These are phyloP conservation scores for Silene conica DNA, from an alignment of 148 eudicot species.

Conservation along the genomic window DNA sequence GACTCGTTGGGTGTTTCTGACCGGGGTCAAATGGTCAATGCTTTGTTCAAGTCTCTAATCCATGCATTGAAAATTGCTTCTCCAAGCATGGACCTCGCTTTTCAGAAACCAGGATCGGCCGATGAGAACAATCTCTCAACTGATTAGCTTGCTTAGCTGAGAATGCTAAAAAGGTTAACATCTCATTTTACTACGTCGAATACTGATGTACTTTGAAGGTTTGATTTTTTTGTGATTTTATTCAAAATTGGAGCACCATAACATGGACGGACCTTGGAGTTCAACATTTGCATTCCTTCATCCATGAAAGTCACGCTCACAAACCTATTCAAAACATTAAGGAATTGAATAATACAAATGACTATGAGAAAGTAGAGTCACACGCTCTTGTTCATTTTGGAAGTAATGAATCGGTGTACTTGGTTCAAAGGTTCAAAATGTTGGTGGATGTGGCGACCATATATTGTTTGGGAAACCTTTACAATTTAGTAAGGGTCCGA, in stretches of 20 bases:
- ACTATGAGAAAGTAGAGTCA: constrained; percentile 60
- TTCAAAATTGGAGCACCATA: constrained; percentile 60
- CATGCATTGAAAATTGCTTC: constrained; percentile 64
- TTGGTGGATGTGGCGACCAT: constrained; percentile 43
- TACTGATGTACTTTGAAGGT: constrained; percentile 47
- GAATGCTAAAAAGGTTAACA: no score
- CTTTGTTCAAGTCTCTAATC: constrained; percentile 68
- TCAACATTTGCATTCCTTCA: constrained; percentile 71
- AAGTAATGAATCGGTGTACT: constrained; percentile 37
- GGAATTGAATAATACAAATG: constrained; percentile 25
- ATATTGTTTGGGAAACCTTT: constrained; percentile 29
- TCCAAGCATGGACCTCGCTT: constrained; percentile 62
- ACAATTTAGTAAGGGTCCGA: constrained; percentile 57
- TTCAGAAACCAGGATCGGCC: constrained; percentile 29
- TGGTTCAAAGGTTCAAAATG: constrained; percentile 36
- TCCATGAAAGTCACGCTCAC: constrained; percentile 90
- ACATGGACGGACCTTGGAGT: constrained; percentile 43
- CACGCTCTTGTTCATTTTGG: constrained; percentile 87
- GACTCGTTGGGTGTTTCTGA: constrained; percentile 69
- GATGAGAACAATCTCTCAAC: no score
- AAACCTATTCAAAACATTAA: constrained; percentile 58
- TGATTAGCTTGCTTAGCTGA: no score
- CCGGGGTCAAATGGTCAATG: constrained; percentile 89
- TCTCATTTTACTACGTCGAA: constrained; percentile 55
- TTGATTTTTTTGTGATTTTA: constrained; percentile 35